Evolutionary conservation across 1,284 basidiomycete species (phyloP), one percentile per base, ranked within the genome.

Genomic region (Ceraceosorus guamensis): DNA sequence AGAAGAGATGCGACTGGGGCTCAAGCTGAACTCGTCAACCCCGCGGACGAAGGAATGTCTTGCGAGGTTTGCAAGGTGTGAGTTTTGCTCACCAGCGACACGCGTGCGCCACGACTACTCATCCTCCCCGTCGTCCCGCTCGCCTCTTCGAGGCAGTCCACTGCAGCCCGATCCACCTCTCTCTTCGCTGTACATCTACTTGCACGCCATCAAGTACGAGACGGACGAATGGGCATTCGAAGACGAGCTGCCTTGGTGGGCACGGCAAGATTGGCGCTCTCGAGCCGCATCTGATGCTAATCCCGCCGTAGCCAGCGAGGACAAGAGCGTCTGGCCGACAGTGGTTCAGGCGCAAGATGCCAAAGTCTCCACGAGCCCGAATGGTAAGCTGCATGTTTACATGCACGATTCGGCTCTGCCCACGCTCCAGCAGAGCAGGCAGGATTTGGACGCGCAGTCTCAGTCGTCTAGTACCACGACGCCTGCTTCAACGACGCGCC

Each of bases 151-250:
- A 14, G 33, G 33, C 46, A 55, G 24, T 16, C 73, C 73, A 1
- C 59, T 76, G 6, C 53, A 70, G 8, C 67, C 70, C 0, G 73
- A 76, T 35, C 70, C 73, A 1, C 57, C 60, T 48, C 67, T 71
- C 8, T 61, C 67, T 34, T 66, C 72, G 48, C 65, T 76, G 5
- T 75, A 66, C 56, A 76, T 76, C 41, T 76, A 75, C 37, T 55
- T 76, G 33, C 73, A 76, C 46, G 73, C 73, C 10, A 71, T 76
- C 69, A 75, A 73, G 59, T 76, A 76, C 63, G 71, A 71, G 68
- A 70, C 69, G 13, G 70, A 73, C 45, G 62, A 68, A 34, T 76
- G 73, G 73, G 59, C 59, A 6, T 76, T 68, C 50, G 64, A 76
- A 50, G 73, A 76, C 45, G 63, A 65, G 31, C 55, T 76, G 56